A percentile compares a stretch with the other conserved stretches of the same genome.
phyloP scores from a whole-genome alignment of 176 grass and related monocot species.

The Triticum turgidum region DNA sequence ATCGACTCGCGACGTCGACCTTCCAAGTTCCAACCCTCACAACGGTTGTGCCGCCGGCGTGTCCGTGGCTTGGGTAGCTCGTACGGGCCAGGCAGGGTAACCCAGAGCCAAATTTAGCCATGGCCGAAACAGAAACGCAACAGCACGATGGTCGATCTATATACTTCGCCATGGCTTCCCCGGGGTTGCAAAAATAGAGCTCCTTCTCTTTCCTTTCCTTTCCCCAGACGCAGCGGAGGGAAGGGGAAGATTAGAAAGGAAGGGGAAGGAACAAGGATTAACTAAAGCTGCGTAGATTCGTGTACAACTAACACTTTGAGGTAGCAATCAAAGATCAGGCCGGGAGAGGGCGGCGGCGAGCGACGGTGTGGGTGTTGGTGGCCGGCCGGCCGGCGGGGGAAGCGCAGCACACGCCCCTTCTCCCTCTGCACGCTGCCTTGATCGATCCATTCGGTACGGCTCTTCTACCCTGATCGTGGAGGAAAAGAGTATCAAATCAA shows the following conservation, averaged over 20 bases:
- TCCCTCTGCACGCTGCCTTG: conserved; percentile 7
- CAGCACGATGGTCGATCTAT: conserved; percentile 36
- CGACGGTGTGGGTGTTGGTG: conserved; percentile 6
- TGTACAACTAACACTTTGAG: conserved; percentile 3
- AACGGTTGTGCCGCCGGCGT: background rate
- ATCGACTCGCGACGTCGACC: background rate
- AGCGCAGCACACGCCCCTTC: background rate
- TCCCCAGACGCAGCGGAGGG: conserved; percentile 41
- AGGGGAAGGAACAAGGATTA: conserved; percentile 23
- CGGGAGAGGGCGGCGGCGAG: conserved; percentile 11
- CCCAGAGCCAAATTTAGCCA: conserved; percentile 26
- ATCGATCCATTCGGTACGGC: background rate
- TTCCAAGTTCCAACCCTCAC: background rate
- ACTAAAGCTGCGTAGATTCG: background rate
- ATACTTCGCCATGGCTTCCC: background rate
- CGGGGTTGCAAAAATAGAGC: conserved; percentile 41
- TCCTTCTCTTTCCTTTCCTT: conserved; percentile 57
- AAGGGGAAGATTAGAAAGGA: conserved; percentile 36
- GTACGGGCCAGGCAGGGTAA: background rate
- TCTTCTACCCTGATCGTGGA: background rate
- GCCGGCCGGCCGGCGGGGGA: conserved; percentile 18
- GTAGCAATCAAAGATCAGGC: background rate
- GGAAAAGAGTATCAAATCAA: background rate
- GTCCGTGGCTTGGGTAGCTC: background rate
- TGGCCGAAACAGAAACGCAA: background rate